Base-by-base conservation (phyloP, 306 rosid genomes). In the Acacia confusa region DNA sequence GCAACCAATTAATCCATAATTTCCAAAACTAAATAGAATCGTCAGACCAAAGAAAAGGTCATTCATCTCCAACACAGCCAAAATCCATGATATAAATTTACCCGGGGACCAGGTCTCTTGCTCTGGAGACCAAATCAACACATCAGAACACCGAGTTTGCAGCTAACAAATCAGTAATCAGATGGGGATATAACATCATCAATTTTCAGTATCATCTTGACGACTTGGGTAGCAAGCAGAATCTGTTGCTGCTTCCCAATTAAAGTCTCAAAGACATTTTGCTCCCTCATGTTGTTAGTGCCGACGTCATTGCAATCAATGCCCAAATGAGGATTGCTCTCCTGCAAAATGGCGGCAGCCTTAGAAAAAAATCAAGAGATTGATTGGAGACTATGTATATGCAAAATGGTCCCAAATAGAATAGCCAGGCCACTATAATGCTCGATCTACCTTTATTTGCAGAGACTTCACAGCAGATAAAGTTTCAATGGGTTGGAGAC, bases 171-270 rank as follows among this genome's bases (percentile, higher is more conserved):
- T 89, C 86, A 96, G 78, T 70, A 94, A 0, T 91, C 92, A 0
- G 92, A 79, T 70, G 99, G 92, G 40, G 98, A 83, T 80, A 96
- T 96, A 63, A 96, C 99, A 84, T 94, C 98, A 41, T 96, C 99
- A 30, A 96, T 94, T 83, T 96, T 96, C 83, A 96, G 78, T 78
- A 96, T 96, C 99, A 96, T 94, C 88, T 96, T 94, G 57, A 96
- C 98, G 20, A 96, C 99, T 85, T 96, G 99, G 30, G 99, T 96
- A 10, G 98, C 99, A 7, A 96, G 89, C 74, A 92, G 88, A 84
- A 94, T 70, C 84, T 94, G 99, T 79, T 96, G 99, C 87, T 94
- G 94, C 92, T 96, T 96, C 74, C 99, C 99, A 3, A 94, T 96
- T 81, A 96, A 81, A 30, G 98, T 89, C 89, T 96, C 99, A 0